Conservation (phyloP, 352 stramenopile genomes). For the Globisporangium heterothallicum region DNA sequence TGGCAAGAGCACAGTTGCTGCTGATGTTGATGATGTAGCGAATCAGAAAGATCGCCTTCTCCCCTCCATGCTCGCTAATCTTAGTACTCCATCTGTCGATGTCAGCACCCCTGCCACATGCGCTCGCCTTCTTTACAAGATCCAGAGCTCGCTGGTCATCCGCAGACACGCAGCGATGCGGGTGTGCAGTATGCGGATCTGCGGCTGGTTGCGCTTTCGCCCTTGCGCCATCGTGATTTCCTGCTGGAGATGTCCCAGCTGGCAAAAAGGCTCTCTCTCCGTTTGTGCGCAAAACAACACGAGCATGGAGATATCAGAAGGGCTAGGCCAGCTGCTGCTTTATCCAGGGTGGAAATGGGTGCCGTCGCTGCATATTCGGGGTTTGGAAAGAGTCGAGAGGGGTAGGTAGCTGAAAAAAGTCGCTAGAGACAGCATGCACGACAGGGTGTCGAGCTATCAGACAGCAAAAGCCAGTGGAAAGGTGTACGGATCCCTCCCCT, state of each 20-base stretch:
- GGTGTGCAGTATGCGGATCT: too few species aligned
- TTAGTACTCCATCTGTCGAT: too few species aligned
- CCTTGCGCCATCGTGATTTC: constrained; percentile 6
- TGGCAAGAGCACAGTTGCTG: too few species aligned
- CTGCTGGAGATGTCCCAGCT: constrained; percentile 9
- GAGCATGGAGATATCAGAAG: not conserved
- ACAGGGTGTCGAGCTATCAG: too few species aligned
- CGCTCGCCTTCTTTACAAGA: too few species aligned
- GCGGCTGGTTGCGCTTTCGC: not conserved
- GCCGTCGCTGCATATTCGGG: not conserved
- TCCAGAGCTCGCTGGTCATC: too few species aligned
- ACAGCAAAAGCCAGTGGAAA: not conserved
- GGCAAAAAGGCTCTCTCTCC: constrained; percentile 12
- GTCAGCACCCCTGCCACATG: too few species aligned
- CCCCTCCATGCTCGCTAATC: too few species aligned
- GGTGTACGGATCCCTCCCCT: not conserved
- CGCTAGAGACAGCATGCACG: not conserved
- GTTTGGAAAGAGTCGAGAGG: not conserved
- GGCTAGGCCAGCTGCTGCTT: too few species aligned
- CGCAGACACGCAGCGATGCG: too few species aligned
- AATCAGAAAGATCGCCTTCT: too few species aligned
- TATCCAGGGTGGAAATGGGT: not conserved
- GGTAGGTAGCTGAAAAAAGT: not conserved
- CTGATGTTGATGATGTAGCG: too few species aligned
- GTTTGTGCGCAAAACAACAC: not conserved